Percentiles rank a stretch among this genome's conserved stretches.
Evolutionary conservation across 768 basidiomycete genomes (phyloP).

Genomic region (Amanita thiersii): DNA sequence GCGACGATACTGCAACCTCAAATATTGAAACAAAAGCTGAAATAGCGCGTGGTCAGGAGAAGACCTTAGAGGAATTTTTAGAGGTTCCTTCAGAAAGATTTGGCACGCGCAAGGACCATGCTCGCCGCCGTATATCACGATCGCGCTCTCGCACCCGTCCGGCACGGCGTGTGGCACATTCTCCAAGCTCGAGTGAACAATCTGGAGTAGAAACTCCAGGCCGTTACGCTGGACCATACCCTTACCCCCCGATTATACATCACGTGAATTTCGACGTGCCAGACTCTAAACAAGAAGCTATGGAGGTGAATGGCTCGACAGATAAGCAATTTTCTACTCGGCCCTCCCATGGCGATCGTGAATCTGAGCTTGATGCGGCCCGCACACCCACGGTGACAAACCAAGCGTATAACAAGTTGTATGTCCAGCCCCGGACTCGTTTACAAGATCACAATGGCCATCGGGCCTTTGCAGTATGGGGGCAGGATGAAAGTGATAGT

Average conservation of each 20-base stretch:
- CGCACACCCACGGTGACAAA: constrained; percentile 56
- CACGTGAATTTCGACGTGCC: constrained; percentile 43
- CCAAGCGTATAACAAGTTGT: constrained; percentile 20
- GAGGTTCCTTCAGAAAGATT: constrained; percentile 22
- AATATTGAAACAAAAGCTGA: not conserved
- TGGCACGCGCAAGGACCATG: constrained; percentile 21
- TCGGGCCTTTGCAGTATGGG: constrained; percentile 78
- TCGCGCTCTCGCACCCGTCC: constrained; percentile 26
- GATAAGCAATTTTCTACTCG: not conserved
- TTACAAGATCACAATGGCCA: constrained; percentile 32
- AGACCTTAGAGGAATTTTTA: constrained; percentile 17
- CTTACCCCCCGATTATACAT: constrained; percentile 37
- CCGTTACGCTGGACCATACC: constrained; percentile 45
- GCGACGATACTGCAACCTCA: too few relatives aligned
- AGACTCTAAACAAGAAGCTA: constrained; percentile 29
- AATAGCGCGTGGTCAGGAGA: constrained; percentile 3
- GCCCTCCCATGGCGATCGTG: constrained; percentile 37
- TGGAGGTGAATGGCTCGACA: constrained; percentile 18
- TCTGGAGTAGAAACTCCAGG: constrained; percentile 62
- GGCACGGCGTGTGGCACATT: not conserved
- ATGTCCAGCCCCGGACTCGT: constrained; percentile 25
- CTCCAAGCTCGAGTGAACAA: constrained; percentile 22
- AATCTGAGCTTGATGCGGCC: constrained; percentile 42
- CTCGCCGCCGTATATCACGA: constrained; percentile 26
- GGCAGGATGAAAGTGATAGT: constrained; percentile 84